phyloP scores from a whole-genome alignment of 2,329 filamentous ascomycete species.

The Cordyceps tenuipes region DNA sequence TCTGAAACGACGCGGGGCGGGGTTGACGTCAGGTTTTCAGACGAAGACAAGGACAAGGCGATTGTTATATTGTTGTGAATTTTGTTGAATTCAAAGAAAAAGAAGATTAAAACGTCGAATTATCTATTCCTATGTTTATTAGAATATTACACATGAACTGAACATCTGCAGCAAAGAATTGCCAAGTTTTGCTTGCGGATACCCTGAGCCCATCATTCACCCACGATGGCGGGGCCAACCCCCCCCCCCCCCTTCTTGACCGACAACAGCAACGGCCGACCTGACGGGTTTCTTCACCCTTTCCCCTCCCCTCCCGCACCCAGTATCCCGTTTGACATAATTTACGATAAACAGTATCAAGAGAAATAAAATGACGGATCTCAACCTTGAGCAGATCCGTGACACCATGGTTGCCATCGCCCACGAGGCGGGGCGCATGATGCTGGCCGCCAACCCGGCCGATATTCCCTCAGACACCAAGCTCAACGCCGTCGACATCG shows the following conservation, averaged over 20 bases:
- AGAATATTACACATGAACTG: no score
- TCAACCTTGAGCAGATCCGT: slow-evolving; percentile 54
- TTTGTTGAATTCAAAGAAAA: no score
- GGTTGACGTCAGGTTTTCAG: background rate
- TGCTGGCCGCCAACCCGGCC: slow-evolving; percentile 51
- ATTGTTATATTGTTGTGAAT: no score
- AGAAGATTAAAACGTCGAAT: no score
- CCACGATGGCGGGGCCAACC: background rate
- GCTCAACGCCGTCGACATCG: slow-evolving; percentile 60
- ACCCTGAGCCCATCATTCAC: background rate
- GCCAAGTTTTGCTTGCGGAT: background rate
- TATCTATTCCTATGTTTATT: no score
- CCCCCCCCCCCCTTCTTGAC: no score
- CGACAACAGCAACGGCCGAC: background rate
- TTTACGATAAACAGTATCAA: no score
- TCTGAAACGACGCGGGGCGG: no score
- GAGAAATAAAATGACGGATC: slow-evolving; percentile 37
- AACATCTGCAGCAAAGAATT: background rate
- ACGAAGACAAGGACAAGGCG: no score
- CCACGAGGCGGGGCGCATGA: slow-evolving; percentile 57
- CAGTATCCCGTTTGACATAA: background rate
- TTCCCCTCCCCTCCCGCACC: background rate
- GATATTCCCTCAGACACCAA: slow-evolving; percentile 52
- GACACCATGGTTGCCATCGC: slow-evolving; percentile 53
- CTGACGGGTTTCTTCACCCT: background rate